phyloP scores from a whole-genome alignment of 371 early-diverging fungal species.

The Quaeritorhiza haematococci region DNA sequence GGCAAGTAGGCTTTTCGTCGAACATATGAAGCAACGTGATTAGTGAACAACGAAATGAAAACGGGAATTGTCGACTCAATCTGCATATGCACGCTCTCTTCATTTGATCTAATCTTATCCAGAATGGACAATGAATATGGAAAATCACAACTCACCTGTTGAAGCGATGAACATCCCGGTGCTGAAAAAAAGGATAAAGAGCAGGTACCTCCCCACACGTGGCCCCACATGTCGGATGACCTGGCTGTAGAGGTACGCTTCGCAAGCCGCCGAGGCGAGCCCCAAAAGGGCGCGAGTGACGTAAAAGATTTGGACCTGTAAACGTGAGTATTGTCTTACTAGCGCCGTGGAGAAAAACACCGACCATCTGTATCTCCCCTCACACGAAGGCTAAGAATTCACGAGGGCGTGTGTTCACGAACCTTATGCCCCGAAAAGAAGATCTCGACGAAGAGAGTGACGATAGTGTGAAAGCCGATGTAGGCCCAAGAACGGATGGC shows the following conservation, averaged over 20 bases:
- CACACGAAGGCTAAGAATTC: background rate
- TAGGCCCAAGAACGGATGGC: constrained; percentile 87
- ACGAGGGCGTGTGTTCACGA: background rate
- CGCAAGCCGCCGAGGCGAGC: constrained; percentile 59
- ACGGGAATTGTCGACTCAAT: background rate
- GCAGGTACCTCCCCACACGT: constrained; percentile 62
- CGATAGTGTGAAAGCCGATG: constrained; percentile 55
- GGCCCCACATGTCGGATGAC: constrained; percentile 59
- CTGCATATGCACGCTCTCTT: background rate
- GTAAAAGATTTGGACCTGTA: constrained; percentile 55
- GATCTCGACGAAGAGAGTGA: constrained; percentile 23
- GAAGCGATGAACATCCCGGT: constrained; percentile 86
- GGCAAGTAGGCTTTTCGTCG: constrained; percentile 69
- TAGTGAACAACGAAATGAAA: background rate
- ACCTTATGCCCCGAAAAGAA: background rate
- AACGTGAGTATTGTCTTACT: background rate
- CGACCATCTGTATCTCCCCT: background rate
- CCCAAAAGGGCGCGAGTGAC: constrained; percentile 62
- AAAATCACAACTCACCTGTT: constrained; percentile 42
- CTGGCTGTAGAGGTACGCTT: constrained; percentile 65
- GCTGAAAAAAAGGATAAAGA: constrained; percentile 56
- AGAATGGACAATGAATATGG: background rate
- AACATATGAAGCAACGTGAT: background rate
- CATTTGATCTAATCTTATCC: background rate
- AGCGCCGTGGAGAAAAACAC: background rate